Evolutionary conservation across 371 early-diverging fungal genomes (phyloP), one percentile per base, ranked within the genome.

Genomic region (Apophysomyces trapeziformis): DNA sequence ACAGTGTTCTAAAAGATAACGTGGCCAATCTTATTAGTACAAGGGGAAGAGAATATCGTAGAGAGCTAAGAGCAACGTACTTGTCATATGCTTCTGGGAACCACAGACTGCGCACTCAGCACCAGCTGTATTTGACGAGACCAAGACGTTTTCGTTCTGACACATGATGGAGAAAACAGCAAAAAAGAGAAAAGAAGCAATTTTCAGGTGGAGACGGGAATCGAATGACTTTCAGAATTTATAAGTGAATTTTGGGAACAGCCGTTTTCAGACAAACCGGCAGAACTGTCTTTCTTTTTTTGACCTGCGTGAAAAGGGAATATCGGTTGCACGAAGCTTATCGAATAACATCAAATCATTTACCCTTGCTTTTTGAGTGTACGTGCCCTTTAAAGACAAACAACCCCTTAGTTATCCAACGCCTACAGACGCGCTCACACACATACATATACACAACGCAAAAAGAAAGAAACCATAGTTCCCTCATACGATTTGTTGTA

Each of bases 41-140:
- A 26, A 26, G 32, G 32, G 26, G 21, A 35, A 45, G 16, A 36
- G 35, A 44, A 14, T n/a, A 9, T 21, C 45, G 4, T 13, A 60
- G 26, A 44, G 50, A 46, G 16, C 56, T 37, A 44, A 21, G 32
- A 9, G 11, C 14, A 14, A 71, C 74, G 67, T 70, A 77, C 77
- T 77, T 63, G 77, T 77, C 74, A 74, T 77, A 66, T 77, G 77
- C 58, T 64, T 58, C 7, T 39, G 46, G 36, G 77, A 77, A 32
- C 77, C 77, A 67, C 77, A 77, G 13, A 74, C 72, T 56, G 66
- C 68, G 44, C 77, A 77, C 5, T 45, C 39, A 26, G 26, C 38
- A 21, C 64, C 71, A 35, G 44, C 16, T 5, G 50, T 56, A 2
- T 69, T 56, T 50, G 54, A 21, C 9, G 54, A 50, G 54, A 50